Conservation (phyloP, 1,284 basidiomycete species). For the Papiliotrema terrestris region DNA sequence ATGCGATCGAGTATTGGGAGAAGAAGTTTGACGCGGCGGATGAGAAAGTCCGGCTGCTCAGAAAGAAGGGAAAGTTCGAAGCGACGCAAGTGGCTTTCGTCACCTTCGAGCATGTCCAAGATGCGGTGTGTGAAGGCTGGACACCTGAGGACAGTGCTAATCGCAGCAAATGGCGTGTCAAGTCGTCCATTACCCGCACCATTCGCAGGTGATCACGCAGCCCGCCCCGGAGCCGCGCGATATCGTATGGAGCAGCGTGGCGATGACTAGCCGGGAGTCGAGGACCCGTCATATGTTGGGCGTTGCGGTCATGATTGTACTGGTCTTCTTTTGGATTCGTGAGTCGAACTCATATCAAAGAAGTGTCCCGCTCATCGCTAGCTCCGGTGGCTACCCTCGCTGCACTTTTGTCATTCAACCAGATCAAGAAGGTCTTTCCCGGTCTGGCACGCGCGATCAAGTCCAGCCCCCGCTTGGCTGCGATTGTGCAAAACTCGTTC, state of each 20-base stretch:
- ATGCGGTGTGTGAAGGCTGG: slow-evolving; percentile 62
- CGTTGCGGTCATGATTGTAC: slow-evolving; percentile 61
- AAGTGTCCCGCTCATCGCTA: slow-evolving; percentile 4
- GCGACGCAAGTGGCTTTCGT: slow-evolving; percentile 85
- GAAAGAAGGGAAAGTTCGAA: slow-evolving; percentile 59
- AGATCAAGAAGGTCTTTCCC: slow-evolving; percentile 84
- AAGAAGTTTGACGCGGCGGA: slow-evolving; percentile 71
- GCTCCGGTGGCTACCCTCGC: slow-evolving; percentile 82
- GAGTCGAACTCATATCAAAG: slow-evolving; percentile 9
- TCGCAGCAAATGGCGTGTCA: slow-evolving; percentile 86
- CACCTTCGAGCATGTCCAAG: slow-evolving; percentile 93
- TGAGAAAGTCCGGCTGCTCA: slow-evolving; percentile 56
- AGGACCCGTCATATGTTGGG: slow-evolving; percentile 68
- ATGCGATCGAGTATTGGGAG: slow-evolving; percentile 81
- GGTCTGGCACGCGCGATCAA: slow-evolving; percentile 75
- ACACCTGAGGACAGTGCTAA: background rate
- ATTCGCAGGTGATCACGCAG: slow-evolving; percentile 63
- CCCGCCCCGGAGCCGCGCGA: slow-evolving; percentile 92
- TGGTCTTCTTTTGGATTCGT: slow-evolving; percentile 76
- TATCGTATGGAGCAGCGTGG: slow-evolving; percentile 89
- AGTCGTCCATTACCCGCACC: slow-evolving; percentile 69
- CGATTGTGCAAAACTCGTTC: slow-evolving; percentile 87
- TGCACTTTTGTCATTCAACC: slow-evolving; percentile 78
- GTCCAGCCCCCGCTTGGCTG: slow-evolving; percentile 70
- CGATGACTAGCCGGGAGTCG: slow-evolving; percentile 58